Base-by-base conservation (phyloP, 768 basidiomycete genomes). In the Rickenella mellea region DNA sequence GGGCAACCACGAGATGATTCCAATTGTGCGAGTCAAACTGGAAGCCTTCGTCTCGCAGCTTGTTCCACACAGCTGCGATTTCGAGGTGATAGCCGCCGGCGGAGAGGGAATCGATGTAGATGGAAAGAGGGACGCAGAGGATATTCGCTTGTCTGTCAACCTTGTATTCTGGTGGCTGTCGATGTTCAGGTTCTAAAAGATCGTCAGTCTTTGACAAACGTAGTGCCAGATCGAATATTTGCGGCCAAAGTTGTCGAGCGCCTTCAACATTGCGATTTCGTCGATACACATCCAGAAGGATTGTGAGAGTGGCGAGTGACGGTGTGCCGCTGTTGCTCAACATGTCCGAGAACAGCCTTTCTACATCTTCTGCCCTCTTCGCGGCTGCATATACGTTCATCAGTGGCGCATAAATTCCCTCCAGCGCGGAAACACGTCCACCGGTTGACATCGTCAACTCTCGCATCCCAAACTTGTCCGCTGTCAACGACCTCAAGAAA, bases 1-100 rank as follows among this genome's bases (percentile, higher is more conserved):
- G 70, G 11, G 80, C 83, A 8, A 83, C 67, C 20, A 70, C 72
- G 21, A 96, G 70, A 52, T 87, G 79, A 53, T 94, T 96, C 86
- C 90, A 98, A 58, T 96, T 97, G 52, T 84, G 79, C 10, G 84
- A 73, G 56, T 93, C 88, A 57, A 91, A 89, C 10, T 68, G 68
- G 51, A 93, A 83, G 2, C 87, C 86, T 8, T 67, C 59, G 9
- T 59, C 49, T 46, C 73, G 72, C 39, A 87, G 70, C 24, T 64
- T 56, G n/a, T 66, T 63, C 92, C 94, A 97, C 0, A 72, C 66
- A 3, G 56, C 53, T 12, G 79, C 71, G 33, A 93, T 70, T 45
- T 79, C 73, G 6, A 55, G 48, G 50, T 91, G 82, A 27, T 65
- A 55, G 2, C 81, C 83, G 0, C 71, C 72, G 3, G 65, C 60